Percentiles rank a stretch among this genome's conserved stretches.
These are phyloP conservation scores for Metarhizium robertsii DNA, from an alignment of 2,329 filamentous ascomycete genomes.

Conservation along the genomic window DNA sequence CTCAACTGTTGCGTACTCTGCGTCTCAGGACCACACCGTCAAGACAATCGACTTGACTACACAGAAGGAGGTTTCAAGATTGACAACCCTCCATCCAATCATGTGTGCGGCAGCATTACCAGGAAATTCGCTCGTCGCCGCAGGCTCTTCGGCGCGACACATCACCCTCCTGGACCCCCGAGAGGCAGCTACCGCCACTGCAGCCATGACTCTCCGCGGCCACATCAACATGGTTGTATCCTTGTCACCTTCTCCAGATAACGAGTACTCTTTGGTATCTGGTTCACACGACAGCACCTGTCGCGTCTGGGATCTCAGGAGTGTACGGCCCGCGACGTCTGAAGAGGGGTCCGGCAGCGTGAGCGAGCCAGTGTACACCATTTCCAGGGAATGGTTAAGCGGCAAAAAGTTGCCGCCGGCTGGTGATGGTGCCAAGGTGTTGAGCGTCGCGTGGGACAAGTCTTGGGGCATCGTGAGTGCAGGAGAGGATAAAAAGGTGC, in stretches of 20 bases:
- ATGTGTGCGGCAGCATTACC: constrained; percentile 69
- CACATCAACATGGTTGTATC: constrained; percentile 66
- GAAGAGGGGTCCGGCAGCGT: constrained; percentile 54
- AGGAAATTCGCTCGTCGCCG: constrained; percentile 51
- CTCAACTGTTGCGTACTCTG: constrained; percentile 81
- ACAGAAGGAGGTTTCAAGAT: constrained; percentile 64
- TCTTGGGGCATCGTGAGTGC: constrained; percentile 82
- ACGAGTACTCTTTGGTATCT: constrained; percentile 74
- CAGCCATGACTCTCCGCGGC: constrained; percentile 83
- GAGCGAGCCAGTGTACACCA: constrained; percentile 64
- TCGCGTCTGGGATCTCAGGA: constrained; percentile 86
- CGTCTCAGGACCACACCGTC: constrained; percentile 83
- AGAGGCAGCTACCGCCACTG: constrained; percentile 62
- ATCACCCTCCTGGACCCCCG: constrained; percentile 91
- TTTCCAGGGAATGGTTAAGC: constrained; percentile 65
- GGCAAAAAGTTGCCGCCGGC: constrained; percentile 54
- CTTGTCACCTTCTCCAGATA: constrained; percentile 45
- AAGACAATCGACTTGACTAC: constrained; percentile 89
- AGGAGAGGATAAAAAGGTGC: constrained; percentile 89
- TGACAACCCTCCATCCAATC: constrained; percentile 76
- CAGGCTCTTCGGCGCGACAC: constrained; percentile 76
- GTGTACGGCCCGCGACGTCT: constrained; percentile 48
- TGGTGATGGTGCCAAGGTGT: constrained; percentile 84
- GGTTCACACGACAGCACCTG: constrained; percentile 90
- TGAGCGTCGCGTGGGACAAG: constrained; percentile 78